phyloP scores from a whole-genome alignment of 2,329 filamentous ascomycete species.

The Elsinoe arachidis region DNA sequence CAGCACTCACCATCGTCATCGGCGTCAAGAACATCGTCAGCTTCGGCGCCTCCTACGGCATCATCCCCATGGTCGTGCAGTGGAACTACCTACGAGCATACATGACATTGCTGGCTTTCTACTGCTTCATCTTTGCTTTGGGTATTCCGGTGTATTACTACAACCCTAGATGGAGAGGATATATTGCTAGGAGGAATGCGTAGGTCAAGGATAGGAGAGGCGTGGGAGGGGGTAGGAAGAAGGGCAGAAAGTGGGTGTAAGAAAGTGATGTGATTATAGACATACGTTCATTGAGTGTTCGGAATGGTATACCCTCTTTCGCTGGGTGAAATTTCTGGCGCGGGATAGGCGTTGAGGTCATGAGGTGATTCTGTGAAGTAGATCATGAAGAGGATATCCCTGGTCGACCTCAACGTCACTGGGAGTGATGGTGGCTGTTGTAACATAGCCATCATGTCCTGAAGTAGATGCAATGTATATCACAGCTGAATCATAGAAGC shows the following conservation, averaged over 20 bases:
- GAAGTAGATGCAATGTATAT: too few relatives aligned
- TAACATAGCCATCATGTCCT: too few relatives aligned
- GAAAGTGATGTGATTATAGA: neutral
- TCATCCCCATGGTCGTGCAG: conserved; percentile 26
- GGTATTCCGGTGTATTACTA: conserved; percentile 25
- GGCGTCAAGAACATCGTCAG: conserved; percentile 30
- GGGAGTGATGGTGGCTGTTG: too few relatives aligned
- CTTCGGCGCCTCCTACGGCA: conserved; percentile 27
- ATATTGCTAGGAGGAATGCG: conserved; percentile 1
- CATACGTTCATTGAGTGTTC: too few relatives aligned
- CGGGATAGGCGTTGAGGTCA: too few relatives aligned
- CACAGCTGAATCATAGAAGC: neutral
- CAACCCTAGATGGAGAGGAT: conserved; percentile 15
- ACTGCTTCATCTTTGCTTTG: conserved; percentile 19
- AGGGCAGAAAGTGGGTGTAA: neutral
- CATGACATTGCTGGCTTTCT: conserved; percentile 21
- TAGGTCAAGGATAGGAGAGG: neutral
- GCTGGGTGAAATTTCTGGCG: too few relatives aligned
- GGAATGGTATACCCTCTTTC: too few relatives aligned
- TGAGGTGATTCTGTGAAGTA: too few relatives aligned
- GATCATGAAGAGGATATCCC: too few relatives aligned
- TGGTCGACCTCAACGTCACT: too few relatives aligned
- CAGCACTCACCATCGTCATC: conserved; percentile 28
- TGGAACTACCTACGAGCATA: conserved; percentile 21
- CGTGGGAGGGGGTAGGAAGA: neutral